Evolutionary conservation across 1,284 basidiomycete species (phyloP).

Genomic region (Leucoagaricus sp.): DNA sequence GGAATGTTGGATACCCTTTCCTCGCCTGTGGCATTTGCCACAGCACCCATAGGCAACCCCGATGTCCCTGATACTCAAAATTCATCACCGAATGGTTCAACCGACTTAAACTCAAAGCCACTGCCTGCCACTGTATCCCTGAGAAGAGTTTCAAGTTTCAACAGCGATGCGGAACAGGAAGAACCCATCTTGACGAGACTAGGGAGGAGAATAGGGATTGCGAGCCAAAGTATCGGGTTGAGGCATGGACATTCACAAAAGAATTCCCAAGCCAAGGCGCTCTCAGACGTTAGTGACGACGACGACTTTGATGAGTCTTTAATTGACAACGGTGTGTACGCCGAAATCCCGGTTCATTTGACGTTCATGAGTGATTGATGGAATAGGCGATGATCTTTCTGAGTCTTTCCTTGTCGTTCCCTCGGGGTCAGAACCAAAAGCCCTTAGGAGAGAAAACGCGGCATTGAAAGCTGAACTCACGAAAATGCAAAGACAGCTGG

Average conservation of each 20-base stretch:
- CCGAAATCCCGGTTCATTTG: no score
- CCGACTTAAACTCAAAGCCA: conserved; percentile 18
- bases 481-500: conserved; percentile 54
- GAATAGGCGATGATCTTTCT: conserved; percentile 67
- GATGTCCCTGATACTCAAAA: conserved; percentile 24
- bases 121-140: conserved; percentile 23
- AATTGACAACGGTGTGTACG: conserved; percentile 47
- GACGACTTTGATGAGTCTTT: conserved; percentile 40
- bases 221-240: conserved; percentile 25
- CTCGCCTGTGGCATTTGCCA: conserved; percentile 77
- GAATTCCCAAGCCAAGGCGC: conserved; percentile 1
- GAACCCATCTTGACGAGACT: conserved; percentile 55
- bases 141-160: conserved; percentile 49
- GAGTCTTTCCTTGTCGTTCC: conserved; percentile 79
- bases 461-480: conserved; percentile 61
- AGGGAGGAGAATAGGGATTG: conserved; percentile 46
- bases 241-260: conserved; percentile 4
- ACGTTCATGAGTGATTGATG: no score
- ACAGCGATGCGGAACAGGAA: conserved; percentile 67
- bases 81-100: conserved; percentile 26
- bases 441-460: conserved; percentile 65
- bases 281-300: conserved; percentile 20
- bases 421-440: conserved; percentile 51
- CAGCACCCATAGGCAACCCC: conserved; percentile 63
- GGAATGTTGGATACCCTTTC: conserved; percentile 80